Percentiles rank a stretch among this genome's conserved stretches.
These are phyloP conservation scores for Neckera pumila DNA, from an alignment of 225 moss, liverwort and hornwort species.

Conservation along the genomic window DNA sequence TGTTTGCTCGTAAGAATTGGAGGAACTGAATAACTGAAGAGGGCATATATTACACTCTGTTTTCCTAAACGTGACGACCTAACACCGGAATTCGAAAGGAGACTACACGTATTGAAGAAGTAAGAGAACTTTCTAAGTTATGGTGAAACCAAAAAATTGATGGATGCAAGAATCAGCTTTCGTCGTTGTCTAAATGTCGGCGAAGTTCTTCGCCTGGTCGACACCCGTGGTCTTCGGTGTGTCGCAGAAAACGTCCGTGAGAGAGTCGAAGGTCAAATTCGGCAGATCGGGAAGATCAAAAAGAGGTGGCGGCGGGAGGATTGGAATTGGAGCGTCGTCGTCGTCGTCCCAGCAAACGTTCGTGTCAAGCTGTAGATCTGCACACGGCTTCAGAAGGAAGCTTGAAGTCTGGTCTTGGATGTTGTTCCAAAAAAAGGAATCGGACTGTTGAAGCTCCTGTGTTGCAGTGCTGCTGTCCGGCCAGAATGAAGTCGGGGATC, in stretches of 20 bases:
- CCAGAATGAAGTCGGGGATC: constrained; percentile 49
- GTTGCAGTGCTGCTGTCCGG: constrained; percentile 6
- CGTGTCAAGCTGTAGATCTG: background rate
- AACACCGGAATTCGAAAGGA: background rate
- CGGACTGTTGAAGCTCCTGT: background rate
- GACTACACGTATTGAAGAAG: background rate
- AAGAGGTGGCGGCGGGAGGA: constrained; percentile 16
- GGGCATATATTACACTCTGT: constrained; percentile 14
- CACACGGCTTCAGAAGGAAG: constrained; percentile 7
- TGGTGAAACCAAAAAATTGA: background rate
- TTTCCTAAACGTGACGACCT: background rate
- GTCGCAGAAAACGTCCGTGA: constrained; percentile 31
- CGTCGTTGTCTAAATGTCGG: constrained; percentile 6
- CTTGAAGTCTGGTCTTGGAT: constrained; percentile 4
- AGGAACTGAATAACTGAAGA: background rate
- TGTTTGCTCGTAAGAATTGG: background rate
- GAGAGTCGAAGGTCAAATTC: constrained; percentile 17
- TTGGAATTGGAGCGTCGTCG: background rate
- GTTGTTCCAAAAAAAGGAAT: constrained; percentile 2
- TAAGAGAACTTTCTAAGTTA: background rate
- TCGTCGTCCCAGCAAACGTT: constrained; percentile 13
- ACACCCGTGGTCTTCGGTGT: constrained; percentile 7
- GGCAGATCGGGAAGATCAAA: constrained; percentile 36
- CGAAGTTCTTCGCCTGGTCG: background rate
- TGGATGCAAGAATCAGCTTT: background rate